These are phyloP conservation scores for Mollisiaceae sp. DNA, from an alignment of 2,329 filamentous ascomycete species.

Conservation along the genomic window DNA sequence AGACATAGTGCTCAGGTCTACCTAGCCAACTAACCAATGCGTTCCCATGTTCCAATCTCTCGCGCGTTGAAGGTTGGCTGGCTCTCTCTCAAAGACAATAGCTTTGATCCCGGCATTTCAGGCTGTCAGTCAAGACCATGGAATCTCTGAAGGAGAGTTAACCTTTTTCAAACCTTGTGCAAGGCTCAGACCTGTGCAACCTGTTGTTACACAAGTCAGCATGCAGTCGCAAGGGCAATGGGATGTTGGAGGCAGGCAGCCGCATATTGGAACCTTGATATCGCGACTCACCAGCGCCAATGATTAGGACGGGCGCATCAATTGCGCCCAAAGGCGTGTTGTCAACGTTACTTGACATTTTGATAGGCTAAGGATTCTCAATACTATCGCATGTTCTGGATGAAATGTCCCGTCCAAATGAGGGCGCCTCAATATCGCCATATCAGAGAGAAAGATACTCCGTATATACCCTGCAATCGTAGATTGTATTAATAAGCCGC, in stretches of 20 bases:
- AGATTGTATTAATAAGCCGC: too few species aligned
- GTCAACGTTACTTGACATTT: neutral
- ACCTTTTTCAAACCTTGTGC: slow-evolving; percentile 14
- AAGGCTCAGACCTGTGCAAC: slow-evolving; percentile 10
- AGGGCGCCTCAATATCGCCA: neutral
- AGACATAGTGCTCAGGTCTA: neutral
- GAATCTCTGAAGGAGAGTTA: neutral
- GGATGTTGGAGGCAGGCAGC: neutral
- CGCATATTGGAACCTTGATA: neutral
- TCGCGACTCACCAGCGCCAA: slow-evolving; percentile 13
- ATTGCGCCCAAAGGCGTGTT: neutral
- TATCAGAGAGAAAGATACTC: too few species aligned
- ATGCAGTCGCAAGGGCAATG: too few species aligned
- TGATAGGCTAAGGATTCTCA: neutral
- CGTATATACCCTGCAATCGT: neutral
- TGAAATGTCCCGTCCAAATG: neutral
- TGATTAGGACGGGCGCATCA: slow-evolving; percentile 7
- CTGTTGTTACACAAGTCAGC: slow-evolving; percentile 17
- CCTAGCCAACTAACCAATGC: slow-evolving; percentile 1
- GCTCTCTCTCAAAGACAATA: slow-evolving; percentile 10
- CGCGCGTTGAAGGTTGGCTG: slow-evolving; percentile 10
- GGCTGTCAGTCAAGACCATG: neutral
- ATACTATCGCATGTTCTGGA: too few species aligned
- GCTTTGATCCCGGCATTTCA: slow-evolving; percentile 2
- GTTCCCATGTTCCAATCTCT: slow-evolving; percentile 13